Evolutionary conservation across 1,284 basidiomycete genomes (phyloP).

Genomic region (Irpex sp.): DNA sequence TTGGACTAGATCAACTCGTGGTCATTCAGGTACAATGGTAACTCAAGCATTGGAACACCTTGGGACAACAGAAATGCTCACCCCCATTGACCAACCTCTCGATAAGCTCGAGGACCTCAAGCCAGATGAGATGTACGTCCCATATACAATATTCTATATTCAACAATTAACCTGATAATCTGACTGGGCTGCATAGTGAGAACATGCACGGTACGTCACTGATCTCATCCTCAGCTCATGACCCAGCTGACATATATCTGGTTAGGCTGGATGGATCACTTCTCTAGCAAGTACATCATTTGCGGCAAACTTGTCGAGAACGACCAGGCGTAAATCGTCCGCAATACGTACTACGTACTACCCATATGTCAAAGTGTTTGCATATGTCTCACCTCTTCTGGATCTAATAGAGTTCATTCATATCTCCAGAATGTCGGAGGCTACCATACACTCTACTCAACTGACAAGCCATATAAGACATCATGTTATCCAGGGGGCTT

Average conservation of each 20-base stretch:
- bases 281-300: slow-evolving; percentile 88
- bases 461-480: no score
- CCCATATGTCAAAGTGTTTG: no score
- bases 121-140: slow-evolving; percentile 85
- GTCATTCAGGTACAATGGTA: slow-evolving; percentile 2
- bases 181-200: slow-evolving; percentile 57
- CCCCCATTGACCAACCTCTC: slow-evolving; percentile 86
- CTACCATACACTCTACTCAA: no score
- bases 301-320: slow-evolving; percentile 89
- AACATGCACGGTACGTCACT: slow-evolving; percentile 82
- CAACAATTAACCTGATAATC: slow-evolving; percentile 3
- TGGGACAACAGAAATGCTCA: slow-evolving; percentile 84
- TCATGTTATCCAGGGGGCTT: no score
- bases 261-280: slow-evolving; percentile 90
- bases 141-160: neutral
- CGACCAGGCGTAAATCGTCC: slow-evolving; percentile 33
- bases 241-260: neutral
- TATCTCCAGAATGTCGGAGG: no score
- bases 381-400: no score
- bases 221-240: no score
- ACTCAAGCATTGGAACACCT: slow-evolving; percentile 6
- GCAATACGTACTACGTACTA: neutral
- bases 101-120: slow-evolving; percentile 87
- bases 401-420: no score
- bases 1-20: neutral